Base-by-base conservation (phyloP, 139 green algal genomes). In the Limnomonas spitsbergensis region DNA sequence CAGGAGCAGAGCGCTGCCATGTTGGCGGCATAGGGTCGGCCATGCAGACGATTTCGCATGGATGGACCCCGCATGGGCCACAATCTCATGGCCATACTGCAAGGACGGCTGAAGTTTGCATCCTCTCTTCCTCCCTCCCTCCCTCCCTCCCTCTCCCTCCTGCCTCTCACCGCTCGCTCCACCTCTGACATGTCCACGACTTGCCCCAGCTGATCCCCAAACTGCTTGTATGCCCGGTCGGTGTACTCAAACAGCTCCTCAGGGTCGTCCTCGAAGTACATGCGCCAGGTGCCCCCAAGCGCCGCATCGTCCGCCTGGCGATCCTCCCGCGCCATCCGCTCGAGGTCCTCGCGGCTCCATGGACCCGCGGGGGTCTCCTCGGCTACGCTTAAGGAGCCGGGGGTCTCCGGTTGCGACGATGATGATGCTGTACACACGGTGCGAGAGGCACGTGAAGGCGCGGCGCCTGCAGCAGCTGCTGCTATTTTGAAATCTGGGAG, bases 171-270 rank as follows among this genome's bases (percentile, higher is more conserved):
- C 47, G n/a, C n/a, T n/a, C n/a, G n/a, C n/a, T n/a, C n/a, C n/a
- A 29, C 14, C 47, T 61, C 47, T 14, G 14, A 29, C 47, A 61
- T 61, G 47, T 20, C 47, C 14, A 20, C 14, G 47, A 61, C 20
- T 14, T 20, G 47, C 14, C 20, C 47, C 47, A 61, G 47, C 47
- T 29, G 14, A 34, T 72, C 9, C 61, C 24, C 27, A 37, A 24
- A 20, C 27, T 72, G 61, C 29, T 34, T 34, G 29, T 72, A 36
- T 37, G 61, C 61, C 29, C 61, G 26, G 29, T 72, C 61, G 9
- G 61, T 36, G 29, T 72, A 72, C 61, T 72, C 61, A 37, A 39
- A 72, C 61, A 72, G 24, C 61, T 72, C 61, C 61, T 72, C 61
- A 24, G 61, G 61, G 29, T 72, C 61, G 6, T 72, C 61, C 26